phyloP scores from a whole-genome alignment of 306 rosid species.

The Cotoneaster glaucophyllus region DNA sequence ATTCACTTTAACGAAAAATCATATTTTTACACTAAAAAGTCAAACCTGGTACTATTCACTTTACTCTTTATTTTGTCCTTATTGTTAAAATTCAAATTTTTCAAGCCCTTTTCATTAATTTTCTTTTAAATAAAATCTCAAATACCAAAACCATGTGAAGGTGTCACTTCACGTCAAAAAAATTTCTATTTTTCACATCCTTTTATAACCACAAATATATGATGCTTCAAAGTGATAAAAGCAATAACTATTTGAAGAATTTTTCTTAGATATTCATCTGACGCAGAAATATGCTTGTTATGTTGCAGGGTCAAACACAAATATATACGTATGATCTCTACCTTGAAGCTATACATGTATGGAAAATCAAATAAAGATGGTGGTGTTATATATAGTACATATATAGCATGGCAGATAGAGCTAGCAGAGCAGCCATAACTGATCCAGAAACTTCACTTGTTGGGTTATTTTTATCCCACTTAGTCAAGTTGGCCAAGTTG shows the following conservation, averaged over 20 bases:
- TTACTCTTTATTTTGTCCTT: too few species aligned
- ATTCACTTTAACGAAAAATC: too few species aligned
- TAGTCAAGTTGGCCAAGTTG: neutral
- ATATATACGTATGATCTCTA: neutral
- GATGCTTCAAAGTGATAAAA: neutral
- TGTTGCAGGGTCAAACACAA: neutral
- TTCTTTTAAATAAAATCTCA: too few species aligned
- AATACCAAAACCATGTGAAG: neutral
- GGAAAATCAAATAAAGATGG: neutral
- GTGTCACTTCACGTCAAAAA: neutral
- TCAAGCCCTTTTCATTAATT: too few species aligned
- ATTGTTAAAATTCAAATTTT: too few species aligned
- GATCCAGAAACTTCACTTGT: neutral
- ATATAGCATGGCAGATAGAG: neutral
- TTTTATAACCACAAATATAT: neutral
- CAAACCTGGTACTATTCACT: too few species aligned
- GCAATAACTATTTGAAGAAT: neutral
- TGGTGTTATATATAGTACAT: neutral
- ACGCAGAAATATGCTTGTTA: neutral
- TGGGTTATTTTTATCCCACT: slow-evolving; percentile 27
- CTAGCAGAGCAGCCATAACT: neutral
- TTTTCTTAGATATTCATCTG: neutral
- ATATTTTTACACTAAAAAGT: too few species aligned
- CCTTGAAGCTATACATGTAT: neutral
- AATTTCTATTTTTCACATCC: neutral